phyloP scores from a whole-genome alignment of 495 filamentous ascomycete genomes.

The Jackrogersella multiformis region DNA sequence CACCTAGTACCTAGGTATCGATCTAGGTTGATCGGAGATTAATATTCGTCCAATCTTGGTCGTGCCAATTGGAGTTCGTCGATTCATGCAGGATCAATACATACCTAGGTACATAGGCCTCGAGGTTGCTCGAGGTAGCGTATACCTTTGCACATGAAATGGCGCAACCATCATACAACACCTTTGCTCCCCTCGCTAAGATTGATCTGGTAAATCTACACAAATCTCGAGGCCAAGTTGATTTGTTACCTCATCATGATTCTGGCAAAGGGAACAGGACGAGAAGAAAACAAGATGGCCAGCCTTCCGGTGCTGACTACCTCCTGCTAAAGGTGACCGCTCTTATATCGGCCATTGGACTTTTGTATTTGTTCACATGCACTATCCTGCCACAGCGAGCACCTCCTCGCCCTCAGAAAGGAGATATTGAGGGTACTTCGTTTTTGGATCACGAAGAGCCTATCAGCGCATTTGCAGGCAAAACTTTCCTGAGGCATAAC shows the following conservation, averaged over 20 bases:
- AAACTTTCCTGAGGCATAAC: conserved; percentile 49
- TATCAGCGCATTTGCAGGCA: conserved; percentile 46
- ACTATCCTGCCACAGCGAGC: conserved; percentile 3
- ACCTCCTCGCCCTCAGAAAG: background rate
- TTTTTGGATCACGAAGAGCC: conserved; percentile 48
- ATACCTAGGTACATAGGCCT: conserved; percentile 2
- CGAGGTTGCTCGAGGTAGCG: background rate
- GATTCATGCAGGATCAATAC: conserved; percentile 1
- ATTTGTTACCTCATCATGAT: conserved; percentile 4
- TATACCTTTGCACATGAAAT: conserved; percentile 2
- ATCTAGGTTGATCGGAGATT: conserved; percentile 1
- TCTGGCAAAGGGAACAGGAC: background rate
- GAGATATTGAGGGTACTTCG: conserved; percentile 29
- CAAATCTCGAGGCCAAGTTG: background rate
- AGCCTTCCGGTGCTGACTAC: conserved; percentile 25
- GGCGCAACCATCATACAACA: conserved; percentile 21
- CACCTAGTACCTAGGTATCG: too few relatives aligned
- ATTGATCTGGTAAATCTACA: background rate
- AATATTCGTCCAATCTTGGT: background rate
- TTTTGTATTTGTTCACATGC: conserved; percentile 27
- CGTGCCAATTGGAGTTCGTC: background rate
- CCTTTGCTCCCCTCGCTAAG: conserved; percentile 8
- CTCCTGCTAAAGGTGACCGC: conserved; percentile 19
- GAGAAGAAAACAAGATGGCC: conserved; percentile 14
- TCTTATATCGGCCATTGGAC: conserved; percentile 23